A percentile compares a stretch with the other conserved stretches of the same genome.
phyloP scores from a whole-genome alignment of 768 basidiomycete genomes.

The Xerocomellus chrysenteron region DNA sequence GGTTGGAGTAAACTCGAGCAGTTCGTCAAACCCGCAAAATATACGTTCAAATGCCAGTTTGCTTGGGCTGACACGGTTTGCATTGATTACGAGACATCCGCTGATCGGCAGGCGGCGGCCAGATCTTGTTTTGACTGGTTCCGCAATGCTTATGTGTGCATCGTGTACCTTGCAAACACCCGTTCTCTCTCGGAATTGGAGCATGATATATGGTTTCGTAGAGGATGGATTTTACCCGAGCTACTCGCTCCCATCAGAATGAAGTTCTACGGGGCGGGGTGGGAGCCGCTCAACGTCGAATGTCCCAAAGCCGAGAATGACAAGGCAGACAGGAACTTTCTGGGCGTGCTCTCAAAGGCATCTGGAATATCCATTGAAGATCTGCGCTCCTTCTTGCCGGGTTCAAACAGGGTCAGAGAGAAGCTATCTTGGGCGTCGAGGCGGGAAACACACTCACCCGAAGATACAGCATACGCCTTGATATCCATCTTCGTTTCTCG shows the following conservation, averaged over 20 bases:
- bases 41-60: not conserved
- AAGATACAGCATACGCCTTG: not conserved
- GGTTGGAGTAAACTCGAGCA: conserved; percentile 1
- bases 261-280: conserved; percentile 6
- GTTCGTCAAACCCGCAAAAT: not conserved
- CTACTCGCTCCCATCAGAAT: conserved; percentile 1
- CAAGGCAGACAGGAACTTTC: conserved; percentile 1
- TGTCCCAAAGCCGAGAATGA: conserved; percentile 3
- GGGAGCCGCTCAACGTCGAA: conserved; percentile 1
- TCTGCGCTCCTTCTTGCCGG: not conserved
- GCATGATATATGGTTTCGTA: not conserved
- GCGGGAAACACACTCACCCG: not conserved
- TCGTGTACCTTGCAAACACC: conserved; percentile 1
- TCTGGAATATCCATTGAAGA: conserved; percentile 4
- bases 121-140: conserved; percentile 2
- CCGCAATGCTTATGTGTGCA: conserved; percentile 4
- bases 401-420: conserved; percentile 6
- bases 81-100: not conserved
- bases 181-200: not conserved
- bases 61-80: conserved; percentile 2
- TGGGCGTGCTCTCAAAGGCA: not conserved
- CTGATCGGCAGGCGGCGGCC: not conserved
- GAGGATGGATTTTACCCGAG: conserved; percentile 1
- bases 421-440: conserved; percentile 3
- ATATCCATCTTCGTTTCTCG: conserved; percentile 6